A percentile compares a stretch with the other conserved stretches of the same genome.
Conservation (phyloP, 2,329 filamentous ascomycete genomes). For the Byssothecium circinans region DNA sequence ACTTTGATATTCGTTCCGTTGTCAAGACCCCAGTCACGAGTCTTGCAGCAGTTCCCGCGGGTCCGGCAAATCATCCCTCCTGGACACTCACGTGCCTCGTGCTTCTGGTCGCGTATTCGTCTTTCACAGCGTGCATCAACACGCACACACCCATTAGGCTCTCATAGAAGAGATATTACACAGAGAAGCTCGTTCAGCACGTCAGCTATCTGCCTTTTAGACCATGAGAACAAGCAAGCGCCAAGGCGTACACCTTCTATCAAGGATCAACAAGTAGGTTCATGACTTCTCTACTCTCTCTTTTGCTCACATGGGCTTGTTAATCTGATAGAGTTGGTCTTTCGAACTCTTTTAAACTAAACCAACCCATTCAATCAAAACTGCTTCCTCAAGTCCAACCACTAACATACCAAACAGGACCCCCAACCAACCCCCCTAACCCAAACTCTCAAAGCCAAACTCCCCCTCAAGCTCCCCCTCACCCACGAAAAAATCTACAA, state of each 20-base stretch:
- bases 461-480: slow-evolving; percentile 16
- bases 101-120: slow-evolving; percentile 17
- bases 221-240: slow-evolving; percentile 9
- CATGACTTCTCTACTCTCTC: neutral
- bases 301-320: neutral
- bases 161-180: neutral
- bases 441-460: slow-evolving; percentile 31
- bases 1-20: slow-evolving; percentile 9
- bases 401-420: neutral
- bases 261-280: slow-evolving; percentile 18
- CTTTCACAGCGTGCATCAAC: neutral
- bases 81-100: slow-evolving; percentile 36
- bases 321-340: too few relatives aligned
- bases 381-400: too few relatives aligned
- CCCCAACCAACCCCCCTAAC: slow-evolving; percentile 24
- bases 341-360: too few relatives aligned
- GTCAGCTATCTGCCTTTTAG: slow-evolving; percentile 12
- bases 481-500: slow-evolving; percentile 89
- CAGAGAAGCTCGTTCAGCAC: slow-evolving; percentile 21
- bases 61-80: slow-evolving; percentile 20
- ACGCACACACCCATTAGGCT: neutral
- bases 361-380: too few relatives aligned
- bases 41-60: slow-evolving; percentile 13
- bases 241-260: slow-evolving; percentile 2
- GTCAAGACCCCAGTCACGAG: slow-evolving; percentile 10